Percentiles rank a stretch among this genome's conserved stretches.
Evolutionary conservation across 441 rosid genomes (phyloP).

Genomic region (Brassica balearica): DNA sequence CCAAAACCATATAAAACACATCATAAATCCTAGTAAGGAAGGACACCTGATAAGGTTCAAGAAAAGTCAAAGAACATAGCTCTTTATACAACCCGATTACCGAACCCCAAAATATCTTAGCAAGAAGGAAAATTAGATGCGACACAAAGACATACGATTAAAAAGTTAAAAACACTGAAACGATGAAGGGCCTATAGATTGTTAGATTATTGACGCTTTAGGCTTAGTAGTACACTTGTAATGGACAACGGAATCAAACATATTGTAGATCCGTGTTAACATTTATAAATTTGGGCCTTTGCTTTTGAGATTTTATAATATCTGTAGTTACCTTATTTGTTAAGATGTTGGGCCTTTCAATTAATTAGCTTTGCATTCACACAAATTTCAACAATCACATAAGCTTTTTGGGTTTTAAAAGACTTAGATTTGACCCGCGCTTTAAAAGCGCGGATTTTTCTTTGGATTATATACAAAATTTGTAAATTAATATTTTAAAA

Average conservation of each 20-base stretch:
- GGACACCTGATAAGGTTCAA: too few relatives aligned
- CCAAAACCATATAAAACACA: background rate
- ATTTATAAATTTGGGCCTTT: conserved; percentile 15
- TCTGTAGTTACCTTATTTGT: background rate
- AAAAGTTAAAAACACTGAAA: background rate
- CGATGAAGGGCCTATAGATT: background rate
- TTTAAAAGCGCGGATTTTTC: too few relatives aligned
- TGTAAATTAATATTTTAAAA: too few relatives aligned
- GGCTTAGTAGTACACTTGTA: background rate
- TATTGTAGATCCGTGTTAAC: background rate
- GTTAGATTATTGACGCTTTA: background rate
- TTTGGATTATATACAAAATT: too few relatives aligned
- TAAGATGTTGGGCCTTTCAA: background rate
- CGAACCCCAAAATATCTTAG: background rate
- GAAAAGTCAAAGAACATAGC: background rate
- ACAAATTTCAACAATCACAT: background rate
- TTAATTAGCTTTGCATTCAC: background rate
- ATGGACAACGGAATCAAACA: background rate
- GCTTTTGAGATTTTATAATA: background rate
- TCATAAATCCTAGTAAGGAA: background rate
- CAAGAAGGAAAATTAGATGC: background rate
- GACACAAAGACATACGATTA: background rate
- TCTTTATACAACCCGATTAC: background rate
- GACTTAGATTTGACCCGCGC: background rate
- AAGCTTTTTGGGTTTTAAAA: background rate